Percentiles rank a stretch among this genome's conserved stretches.
phyloP scores from a whole-genome alignment of 345 rosid species.

The Brassica cretica region DNA sequence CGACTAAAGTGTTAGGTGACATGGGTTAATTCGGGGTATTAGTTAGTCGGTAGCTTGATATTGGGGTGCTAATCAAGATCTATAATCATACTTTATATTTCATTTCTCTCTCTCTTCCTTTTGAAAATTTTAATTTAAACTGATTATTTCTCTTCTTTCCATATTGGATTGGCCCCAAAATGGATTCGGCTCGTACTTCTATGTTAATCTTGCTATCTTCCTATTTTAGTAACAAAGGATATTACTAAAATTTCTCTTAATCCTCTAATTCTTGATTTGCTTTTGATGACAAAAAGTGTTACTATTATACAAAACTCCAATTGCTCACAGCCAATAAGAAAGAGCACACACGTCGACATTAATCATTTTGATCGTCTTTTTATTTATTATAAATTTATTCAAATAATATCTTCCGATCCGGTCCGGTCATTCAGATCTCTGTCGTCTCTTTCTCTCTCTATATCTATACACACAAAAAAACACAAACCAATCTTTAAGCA shows the following conservation, averaged over 20 bases:
- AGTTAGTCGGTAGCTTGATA: slow-evolving; percentile 28
- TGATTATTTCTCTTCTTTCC: slow-evolving; percentile 17
- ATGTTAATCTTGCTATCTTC: slow-evolving; percentile 18
- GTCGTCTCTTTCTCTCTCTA: slow-evolving; percentile 43
- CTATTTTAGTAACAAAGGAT: slow-evolving; percentile 1
- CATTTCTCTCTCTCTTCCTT: not conserved
- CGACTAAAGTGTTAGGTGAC: slow-evolving; percentile 16
- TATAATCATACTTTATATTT: slow-evolving; percentile 18
- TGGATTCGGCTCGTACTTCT: slow-evolving; percentile 31
- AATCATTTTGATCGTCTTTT: slow-evolving; percentile 22
- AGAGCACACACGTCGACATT: slow-evolving; percentile 31
- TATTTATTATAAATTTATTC: slow-evolving; percentile 14
- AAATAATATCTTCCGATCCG: slow-evolving; percentile 73
- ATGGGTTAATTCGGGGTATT: not conserved
- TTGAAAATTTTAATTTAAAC: not conserved
- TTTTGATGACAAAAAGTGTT: not conserved
- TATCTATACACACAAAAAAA: slow-evolving; percentile 38
- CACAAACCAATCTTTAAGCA: slow-evolving; percentile 28
- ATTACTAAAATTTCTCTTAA: slow-evolving; percentile 22
- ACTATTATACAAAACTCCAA: slow-evolving; percentile 14
- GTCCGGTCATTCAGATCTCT: slow-evolving; percentile 72
- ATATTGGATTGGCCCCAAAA: not conserved
- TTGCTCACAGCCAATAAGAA: slow-evolving; percentile 23
- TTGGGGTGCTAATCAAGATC: not conserved
- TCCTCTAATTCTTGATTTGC: slow-evolving; percentile 18